Evolutionary conservation across 2,329 filamentous ascomycete species (phyloP).

Genomic region (Curvularia eragrostidis): DNA sequence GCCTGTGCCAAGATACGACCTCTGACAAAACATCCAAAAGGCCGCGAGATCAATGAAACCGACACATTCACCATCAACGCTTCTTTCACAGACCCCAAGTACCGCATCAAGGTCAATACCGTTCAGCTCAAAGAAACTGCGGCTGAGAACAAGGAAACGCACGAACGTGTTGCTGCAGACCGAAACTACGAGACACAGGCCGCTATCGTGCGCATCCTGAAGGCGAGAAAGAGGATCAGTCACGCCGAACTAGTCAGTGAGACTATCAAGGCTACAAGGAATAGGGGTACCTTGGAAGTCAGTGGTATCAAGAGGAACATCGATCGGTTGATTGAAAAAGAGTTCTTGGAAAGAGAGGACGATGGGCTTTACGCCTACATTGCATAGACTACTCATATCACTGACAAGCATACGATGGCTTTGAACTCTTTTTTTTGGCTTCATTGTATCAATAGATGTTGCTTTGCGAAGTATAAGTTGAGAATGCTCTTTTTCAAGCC

Average conservation of each 20-base stretch:
- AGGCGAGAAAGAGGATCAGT: conserved; percentile 84
- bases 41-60: conserved; percentile 75
- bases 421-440: background rate
- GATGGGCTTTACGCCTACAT: conserved; percentile 55
- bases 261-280: conserved; percentile 89
- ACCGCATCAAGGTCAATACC: conserved; percentile 97
- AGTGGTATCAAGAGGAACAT: conserved; percentile 96
- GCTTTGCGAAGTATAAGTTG: background rate
- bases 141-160: conserved; percentile 92
- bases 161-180: conserved; percentile 87
- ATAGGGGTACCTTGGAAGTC: conserved; percentile 82
- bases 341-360: conserved; percentile 49
- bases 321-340: conserved; percentile 71
- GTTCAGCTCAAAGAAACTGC: conserved; percentile 96
- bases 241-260: conserved; percentile 89
- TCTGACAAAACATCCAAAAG: conserved; percentile 82
- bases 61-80: conserved; percentile 88
- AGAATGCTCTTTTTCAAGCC: background rate
- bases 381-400: conserved; percentile 40
- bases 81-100: conserved; percentile 78
- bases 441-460: background rate
- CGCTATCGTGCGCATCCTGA: conserved; percentile 96
- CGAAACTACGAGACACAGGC: conserved; percentile 96
- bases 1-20: conserved; percentile 90
- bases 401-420: background rate